Evolutionary conservation across 2,329 filamentous ascomycete genomes (phyloP), one percentile per base, ranked within the genome.

Genomic region (Aspergillus piperis): DNA sequence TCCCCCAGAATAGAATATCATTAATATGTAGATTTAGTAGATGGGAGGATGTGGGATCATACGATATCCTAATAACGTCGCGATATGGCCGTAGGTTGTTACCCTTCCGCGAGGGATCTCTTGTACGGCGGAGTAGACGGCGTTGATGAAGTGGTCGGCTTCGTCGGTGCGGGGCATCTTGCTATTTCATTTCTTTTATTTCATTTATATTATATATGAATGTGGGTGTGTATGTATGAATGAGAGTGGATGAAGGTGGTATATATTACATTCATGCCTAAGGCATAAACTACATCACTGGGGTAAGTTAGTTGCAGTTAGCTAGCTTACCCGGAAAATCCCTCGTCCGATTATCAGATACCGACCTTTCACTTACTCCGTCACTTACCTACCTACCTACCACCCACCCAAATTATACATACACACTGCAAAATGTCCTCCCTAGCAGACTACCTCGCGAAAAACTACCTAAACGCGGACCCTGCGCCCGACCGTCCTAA

Each of bases 361-460:
- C 25, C 25, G 15, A 50, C 47, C 8, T 3, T 27, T 48, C 44
- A 58, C 19, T 21, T 30, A 30, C 27, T 30, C 27, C 1, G 1
- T 30, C 27, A 27, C 25, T 8, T 27, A 27, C 25, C 7, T 8
- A 27, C 21, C 19, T 19, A 10, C 21, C 19, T 19, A 10, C 10
- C 30, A 32, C n/a, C 27, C 8, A 54, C 7, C 5, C 8, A 17
- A 19, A n/a, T 11, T 21, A 6, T 17, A 5, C 17, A 38, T 10
- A 55, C 36, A 49, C 17, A 58, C 23, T 36, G 39, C 19, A 13
- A 36, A 36, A 88, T 88, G 84, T 69, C 69, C 41, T 65, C 64
- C 30, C 84, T 97, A 66, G 88, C 92, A 60, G 87, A 88, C 71
- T 99, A 98, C 72, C 86, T 99, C 38, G 93, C 94, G 39, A 89